A percentile compares a stretch with the other conserved stretches of the same genome.
Conservation (phyloP, 2,329 filamentous ascomycete genomes). For the Dothistroma pini region DNA sequence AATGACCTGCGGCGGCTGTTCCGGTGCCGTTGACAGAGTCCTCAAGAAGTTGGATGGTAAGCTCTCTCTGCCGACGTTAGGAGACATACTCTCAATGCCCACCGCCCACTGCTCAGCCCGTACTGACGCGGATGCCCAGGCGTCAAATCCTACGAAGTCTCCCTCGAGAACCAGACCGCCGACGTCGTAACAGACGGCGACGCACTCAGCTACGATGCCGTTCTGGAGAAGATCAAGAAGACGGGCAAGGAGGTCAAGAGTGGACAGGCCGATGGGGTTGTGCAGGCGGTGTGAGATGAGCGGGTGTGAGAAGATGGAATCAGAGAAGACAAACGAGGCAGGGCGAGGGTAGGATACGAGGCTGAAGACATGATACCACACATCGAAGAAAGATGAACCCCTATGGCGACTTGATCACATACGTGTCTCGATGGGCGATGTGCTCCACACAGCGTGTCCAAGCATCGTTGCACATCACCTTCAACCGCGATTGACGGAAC, state of each 20-base stretch:
- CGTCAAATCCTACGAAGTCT: slow-evolving; percentile 81
- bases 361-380: not conserved
- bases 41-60: slow-evolving; percentile 64
- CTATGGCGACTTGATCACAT: no score
- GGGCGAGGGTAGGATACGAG: not conserved
- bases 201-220: slow-evolving; percentile 69
- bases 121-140: slow-evolving; percentile 49
- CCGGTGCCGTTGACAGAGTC: slow-evolving; percentile 85
- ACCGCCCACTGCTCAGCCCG: not conserved
- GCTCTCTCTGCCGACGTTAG: not conserved
- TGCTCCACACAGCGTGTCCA: no score
- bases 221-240: slow-evolving; percentile 87
- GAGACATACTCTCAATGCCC: not conserved
- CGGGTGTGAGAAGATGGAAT: not conserved
- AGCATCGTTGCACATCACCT: no score
- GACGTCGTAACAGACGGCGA: slow-evolving; percentile 65
- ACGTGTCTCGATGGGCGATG: no score
- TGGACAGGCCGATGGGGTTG: slow-evolving; percentile 65
- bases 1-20: slow-evolving; percentile 97
- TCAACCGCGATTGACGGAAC: not conserved
- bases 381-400: no score
- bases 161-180: slow-evolving; percentile 80
- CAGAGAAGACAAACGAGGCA: not conserved
- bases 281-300: slow-evolving; percentile 29
- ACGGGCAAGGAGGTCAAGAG: slow-evolving; percentile 89